These are phyloP conservation scores for Monosporascus sp. DNA, from an alignment of 2,329 filamentous ascomycete species.

Conservation along the genomic window DNA sequence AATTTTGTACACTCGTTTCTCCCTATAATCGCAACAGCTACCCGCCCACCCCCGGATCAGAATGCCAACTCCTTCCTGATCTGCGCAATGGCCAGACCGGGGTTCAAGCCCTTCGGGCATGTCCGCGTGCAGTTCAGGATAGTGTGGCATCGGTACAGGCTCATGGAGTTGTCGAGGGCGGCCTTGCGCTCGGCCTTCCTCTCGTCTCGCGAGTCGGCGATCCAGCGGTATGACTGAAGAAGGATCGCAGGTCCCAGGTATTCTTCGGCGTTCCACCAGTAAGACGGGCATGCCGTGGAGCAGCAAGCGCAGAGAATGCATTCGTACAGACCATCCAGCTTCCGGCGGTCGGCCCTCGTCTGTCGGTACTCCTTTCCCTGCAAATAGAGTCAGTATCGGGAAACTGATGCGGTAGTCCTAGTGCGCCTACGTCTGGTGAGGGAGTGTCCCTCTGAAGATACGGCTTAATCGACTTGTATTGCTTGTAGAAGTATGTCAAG, in stretches of 20 bases:
- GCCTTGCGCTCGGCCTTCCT: slow-evolving; percentile 81
- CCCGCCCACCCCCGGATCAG: slow-evolving; percentile 19
- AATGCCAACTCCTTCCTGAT: slow-evolving; percentile 96
- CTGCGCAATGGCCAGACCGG: slow-evolving; percentile 89
- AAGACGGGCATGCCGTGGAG: slow-evolving; percentile 97
- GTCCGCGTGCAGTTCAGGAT: slow-evolving; percentile 98
- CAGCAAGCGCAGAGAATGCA: slow-evolving; percentile 99
- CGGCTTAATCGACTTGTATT: slow-evolving; percentile 99
- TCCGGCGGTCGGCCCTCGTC: slow-evolving; percentile 85
- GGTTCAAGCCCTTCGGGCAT: slow-evolving; percentile 97
- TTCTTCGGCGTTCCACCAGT: slow-evolving; percentile 99
- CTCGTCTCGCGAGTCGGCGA: slow-evolving; percentile 92
- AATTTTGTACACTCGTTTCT: slow-evolving; percentile 16
- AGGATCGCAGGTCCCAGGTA: slow-evolving; percentile 96
- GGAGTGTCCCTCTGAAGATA: slow-evolving; percentile 91
- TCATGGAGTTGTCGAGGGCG: slow-evolving; percentile 97
- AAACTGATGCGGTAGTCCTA: background rate
- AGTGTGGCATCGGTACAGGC: slow-evolving; percentile 96
- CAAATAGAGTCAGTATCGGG: slow-evolving; percentile 8
- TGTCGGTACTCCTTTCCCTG: slow-evolving; percentile 91
- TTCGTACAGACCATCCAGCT: slow-evolving; percentile 97
- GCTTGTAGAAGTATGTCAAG: slow-evolving; percentile 98
- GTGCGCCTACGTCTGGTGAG: slow-evolving; percentile 65
- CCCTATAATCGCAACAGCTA: background rate
- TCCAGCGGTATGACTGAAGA: slow-evolving; percentile 96